A percentile compares a stretch with the other conserved stretches of the same genome.
These are phyloP conservation scores for Geosmithia morbida DNA, from an alignment of 2,329 filamentous ascomycete genomes.

Conservation along the genomic window DNA sequence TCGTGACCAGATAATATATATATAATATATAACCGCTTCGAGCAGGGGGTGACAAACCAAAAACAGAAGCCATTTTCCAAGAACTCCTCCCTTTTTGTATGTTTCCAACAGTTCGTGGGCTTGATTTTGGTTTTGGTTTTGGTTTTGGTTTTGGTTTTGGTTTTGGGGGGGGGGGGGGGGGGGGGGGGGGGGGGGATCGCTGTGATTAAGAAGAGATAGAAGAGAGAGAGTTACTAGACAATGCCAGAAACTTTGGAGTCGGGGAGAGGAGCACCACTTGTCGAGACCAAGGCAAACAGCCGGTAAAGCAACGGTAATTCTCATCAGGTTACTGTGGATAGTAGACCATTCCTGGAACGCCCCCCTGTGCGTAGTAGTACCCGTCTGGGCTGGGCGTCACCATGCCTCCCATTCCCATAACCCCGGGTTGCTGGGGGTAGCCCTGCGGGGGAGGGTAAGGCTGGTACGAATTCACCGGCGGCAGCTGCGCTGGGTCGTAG, in stretches of 20 bases:
- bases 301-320: too few relatives aligned
- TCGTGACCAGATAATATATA: too few relatives aligned
- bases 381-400: constrained; percentile 53
- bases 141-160: too few relatives aligned
- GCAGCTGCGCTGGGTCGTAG: constrained; percentile 64
- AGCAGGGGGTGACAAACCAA: too few relatives aligned
- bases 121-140: neutral
- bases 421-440: constrained; percentile 32
- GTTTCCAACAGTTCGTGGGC: too few relatives aligned
- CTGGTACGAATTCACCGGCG: constrained; percentile 34
- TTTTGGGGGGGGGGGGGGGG: neutral
- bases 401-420: constrained; percentile 66
- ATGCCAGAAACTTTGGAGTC: too few relatives aligned
- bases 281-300: too few relatives aligned
- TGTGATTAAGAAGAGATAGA: neutral
- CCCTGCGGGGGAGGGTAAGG: constrained; percentile 32
- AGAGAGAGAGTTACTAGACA: neutral
- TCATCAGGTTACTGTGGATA: constrained; percentile 23
- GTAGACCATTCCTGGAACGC: constrained; percentile 41
- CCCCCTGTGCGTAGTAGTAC: constrained; percentile 53
- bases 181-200: neutral
- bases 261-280: neutral
- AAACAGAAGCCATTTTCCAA: too few relatives aligned
- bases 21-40: too few relatives aligned
- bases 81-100: too few relatives aligned